Base-by-base conservation (phyloP, 23 red algal genomes). In the Rhodosorus marinus region DNA sequence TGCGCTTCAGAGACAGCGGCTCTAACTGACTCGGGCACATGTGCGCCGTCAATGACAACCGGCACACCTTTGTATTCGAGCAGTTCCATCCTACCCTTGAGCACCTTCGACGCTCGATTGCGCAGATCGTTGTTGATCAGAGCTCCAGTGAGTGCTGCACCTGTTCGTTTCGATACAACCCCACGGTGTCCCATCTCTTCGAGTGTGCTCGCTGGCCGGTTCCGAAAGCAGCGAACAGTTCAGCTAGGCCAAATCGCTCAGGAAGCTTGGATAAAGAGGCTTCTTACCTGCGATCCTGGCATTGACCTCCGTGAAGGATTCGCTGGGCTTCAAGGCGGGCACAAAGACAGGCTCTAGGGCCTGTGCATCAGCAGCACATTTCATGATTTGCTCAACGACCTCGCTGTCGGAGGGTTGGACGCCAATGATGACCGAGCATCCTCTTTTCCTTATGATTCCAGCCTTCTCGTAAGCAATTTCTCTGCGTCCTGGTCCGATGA, bases 381-480 rank as follows among this genome's bases (percentile, higher is more conserved):
- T n/a, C n/a, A n/a, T n/a, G n/a, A n/a, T n/a, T n/a, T n/a, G n/a
- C n/a, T n/a, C n/a, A n/a, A n/a, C n/a, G n/a, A n/a, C n/a, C n/a
- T n/a, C n/a, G n/a, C n/a, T n/a, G n/a, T n/a, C n/a, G n/a, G n/a
- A n/a, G n/a, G n/a, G n/a, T n/a, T n/a, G n/a, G n/a, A n/a, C n/a
- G n/a, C n/a, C n/a, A n/a, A n/a, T n/a, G n/a, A n/a, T n/a, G n/a
- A n/a, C n/a, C n/a, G n/a, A n/a, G n/a, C n/a, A n/a, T n/a, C n/a
- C n/a, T n/a, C n/a, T n/a, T n/a, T n/a, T n/a, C n/a, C n/a, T n/a
- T n/a, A 81, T 73, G 24, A 98, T 98, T 8, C 90, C 90, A 4
- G 79, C 90, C 51, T 98, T 98, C 27, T 98, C 90, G 29, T 73
- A 72, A 5, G 90, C 90, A 24, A 98, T 98, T 65, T 98, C 73